Base-by-base conservation (phyloP, 2,329 filamentous ascomycete species). In the Fusarium succisae region DNA sequence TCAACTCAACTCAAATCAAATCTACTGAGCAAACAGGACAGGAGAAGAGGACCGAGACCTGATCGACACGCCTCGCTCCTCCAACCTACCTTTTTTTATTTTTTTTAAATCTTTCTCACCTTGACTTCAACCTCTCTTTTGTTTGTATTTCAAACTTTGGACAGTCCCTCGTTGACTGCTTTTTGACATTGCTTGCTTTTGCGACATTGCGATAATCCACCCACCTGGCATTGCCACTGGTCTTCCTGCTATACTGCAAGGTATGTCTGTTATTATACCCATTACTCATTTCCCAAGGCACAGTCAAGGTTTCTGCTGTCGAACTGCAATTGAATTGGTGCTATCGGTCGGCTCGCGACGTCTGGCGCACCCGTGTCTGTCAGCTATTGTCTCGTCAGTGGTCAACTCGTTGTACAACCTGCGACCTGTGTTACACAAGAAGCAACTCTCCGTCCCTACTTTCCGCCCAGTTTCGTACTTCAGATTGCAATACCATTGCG, bases 391-490 rank as follows among this genome's bases (percentile, higher is more conserved):
- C 65, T 67, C 39, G 41, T 59, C 58, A 66, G 70, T 73, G 63
- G 67, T 55, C 44, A 61, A 62, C 24, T 56, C 37, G 72, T 75
- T 63, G 69, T 62, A 76, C 74, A 68, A 57, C 59, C 66, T 74
- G 66, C 64, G 63, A 76, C 65, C 69, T 57, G 50, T 69, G 75
- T 78, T 73, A 73, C 77, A 65, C 76, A 78, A 67, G 47, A 70
- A 73, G 76, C 74, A 72, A 67, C 55, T 72, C 65, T 72, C 72
- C 73, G 73, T 54, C 60, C 71, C 70, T 67, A 55, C 68, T 66
- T 66, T 72, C 62, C 65, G 67, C 59, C 70, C 60, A 72, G 54
- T 76, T 50, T 73, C 65, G 61, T 63, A 43, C 70, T 47, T 72
- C 53, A 70, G 61, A 62, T 67, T 47, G 35, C 26, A 66, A 58